Evolutionary conservation across 2,329 filamentous ascomycete species (phyloP), one percentile per base, ranked within the genome.

Genomic region (Paecilomyces dactylethromorphus): DNA sequence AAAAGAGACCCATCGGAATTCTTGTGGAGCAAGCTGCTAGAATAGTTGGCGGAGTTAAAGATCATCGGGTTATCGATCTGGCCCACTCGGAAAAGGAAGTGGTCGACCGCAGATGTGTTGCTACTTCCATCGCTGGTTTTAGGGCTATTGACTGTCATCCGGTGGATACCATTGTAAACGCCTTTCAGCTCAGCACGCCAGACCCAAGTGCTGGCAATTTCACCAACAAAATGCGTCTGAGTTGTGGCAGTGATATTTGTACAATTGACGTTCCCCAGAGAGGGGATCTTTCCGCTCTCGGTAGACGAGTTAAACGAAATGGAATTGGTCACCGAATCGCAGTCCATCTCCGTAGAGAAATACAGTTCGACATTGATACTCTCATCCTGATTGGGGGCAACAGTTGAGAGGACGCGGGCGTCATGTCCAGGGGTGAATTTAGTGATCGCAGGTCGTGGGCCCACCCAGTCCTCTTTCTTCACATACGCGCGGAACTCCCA

Each of bases 401-500:
- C 77, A 32, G 71, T 78, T 0, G 85, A 86, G 18, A 79, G 60
- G 3, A 87, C 66, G 1, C 84, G 81, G 1, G 72, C 70, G 65
- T 89, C 86, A 63, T 89, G 86, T 2, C 85, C 84, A 3, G 86
- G 86, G 2, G 73, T 68, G 63, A 87, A 84, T 35, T 77, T 79
- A 10, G 85, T 88, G 63, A 88, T 79, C 70, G 84, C 81, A 0
- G 85, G 84, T 1, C 76, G 73, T 3, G 84, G 82, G 10, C 70
- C 66, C 13, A 79, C 70, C 71, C 81, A 87, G 29, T 72, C 73
- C 0, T 74, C 73, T 31, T 77, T 75, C 0, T 81, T 83, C 1
- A 88, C 84, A 64, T 84, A 86, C 12, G 84, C 83, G 56, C 81
- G 82, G 72, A 82, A 88, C 45, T 82, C 84, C 65, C 80, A 88